Percentiles rank a stretch among this genome's conserved stretches.
phyloP scores from a whole-genome alignment of 2,329 filamentous ascomycete species.

The Penicillium sp. region DNA sequence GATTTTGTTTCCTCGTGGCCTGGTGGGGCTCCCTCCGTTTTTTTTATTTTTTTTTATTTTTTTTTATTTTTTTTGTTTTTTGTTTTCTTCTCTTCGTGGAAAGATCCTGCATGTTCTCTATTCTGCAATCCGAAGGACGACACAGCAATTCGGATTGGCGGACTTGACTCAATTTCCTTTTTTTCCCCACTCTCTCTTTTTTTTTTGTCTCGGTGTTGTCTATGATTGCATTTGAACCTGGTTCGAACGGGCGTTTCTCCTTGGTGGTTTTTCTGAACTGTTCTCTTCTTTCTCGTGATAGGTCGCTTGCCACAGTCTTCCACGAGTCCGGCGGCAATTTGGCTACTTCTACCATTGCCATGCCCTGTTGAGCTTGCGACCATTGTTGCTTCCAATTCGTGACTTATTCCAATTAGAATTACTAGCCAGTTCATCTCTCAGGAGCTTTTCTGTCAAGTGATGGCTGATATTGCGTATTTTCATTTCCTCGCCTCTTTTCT shows the following conservation, averaged over 20 bases:
- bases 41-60: constrained; percentile 6
- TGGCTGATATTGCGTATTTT: neutral
- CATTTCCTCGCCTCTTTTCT: constrained; percentile 9
- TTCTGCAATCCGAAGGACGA: too few species aligned
- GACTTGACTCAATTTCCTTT: too few species aligned
- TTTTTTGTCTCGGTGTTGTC: constrained; percentile 3
- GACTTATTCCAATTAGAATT: neutral
- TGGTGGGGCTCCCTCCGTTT: too few species aligned
- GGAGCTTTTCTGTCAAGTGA: neutral
- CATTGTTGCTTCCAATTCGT: neutral
- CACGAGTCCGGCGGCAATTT: neutral
- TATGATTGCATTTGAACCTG: neutral
- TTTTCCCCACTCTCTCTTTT: constrained; percentile 8
- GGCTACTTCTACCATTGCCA: constrained; percentile 8
- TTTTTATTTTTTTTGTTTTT: constrained; percentile 3
- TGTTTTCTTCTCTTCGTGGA: neutral
- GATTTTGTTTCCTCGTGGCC: constrained; percentile 10
- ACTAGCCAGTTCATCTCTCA: constrained; percentile 1
- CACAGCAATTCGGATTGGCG: too few species aligned
- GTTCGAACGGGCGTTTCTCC: neutral
- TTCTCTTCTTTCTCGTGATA: neutral
- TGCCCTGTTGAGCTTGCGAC: neutral
- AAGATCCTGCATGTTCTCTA: too few species aligned
- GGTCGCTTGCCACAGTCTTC: neutral
- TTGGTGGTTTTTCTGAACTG: neutral